Evolutionary conservation across 306 rosid genomes (phyloP).

Genomic region (Cucurbita argyrosperma): DNA sequence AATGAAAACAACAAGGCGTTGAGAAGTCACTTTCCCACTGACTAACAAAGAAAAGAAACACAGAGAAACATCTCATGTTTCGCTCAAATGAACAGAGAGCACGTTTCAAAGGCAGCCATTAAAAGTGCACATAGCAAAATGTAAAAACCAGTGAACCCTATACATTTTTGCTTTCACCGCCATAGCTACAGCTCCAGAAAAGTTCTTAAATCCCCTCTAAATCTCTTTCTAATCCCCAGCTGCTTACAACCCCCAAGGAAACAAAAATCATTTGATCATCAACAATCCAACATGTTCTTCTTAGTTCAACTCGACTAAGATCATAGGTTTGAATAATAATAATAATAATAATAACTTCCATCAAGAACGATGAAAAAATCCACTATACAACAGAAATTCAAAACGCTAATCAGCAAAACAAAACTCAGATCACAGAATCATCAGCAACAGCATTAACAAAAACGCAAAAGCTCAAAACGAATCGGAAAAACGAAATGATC

Average conservation of each 20-base stretch:
- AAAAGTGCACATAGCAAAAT: not conserved
- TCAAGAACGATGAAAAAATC: not conserved
- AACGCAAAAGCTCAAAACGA: not conserved
- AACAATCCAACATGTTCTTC: no score
- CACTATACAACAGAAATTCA: not conserved
- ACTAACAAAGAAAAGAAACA: not conserved
- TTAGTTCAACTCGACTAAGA: no score
- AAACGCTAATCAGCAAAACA: not conserved
- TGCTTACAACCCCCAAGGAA: not conserved
- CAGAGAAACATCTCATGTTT: not conserved
- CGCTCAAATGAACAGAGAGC: not conserved
- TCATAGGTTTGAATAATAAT: no score
- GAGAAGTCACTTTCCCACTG: not conserved
- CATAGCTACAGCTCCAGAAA: not conserved
- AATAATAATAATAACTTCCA: not conserved
- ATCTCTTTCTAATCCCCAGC: not conserved
- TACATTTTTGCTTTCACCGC: not conserved
- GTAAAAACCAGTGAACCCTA: not conserved
- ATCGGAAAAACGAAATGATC: not conserved
- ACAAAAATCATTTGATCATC: not conserved
- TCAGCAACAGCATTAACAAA: not conserved
- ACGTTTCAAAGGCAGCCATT: not conserved
- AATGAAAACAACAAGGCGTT: not conserved
- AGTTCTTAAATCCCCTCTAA: not conserved
- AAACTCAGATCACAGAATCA: constrained; percentile 3